phyloP scores from a whole-genome alignment of 306 rosid species.

The Fagus sylvatica region DNA sequence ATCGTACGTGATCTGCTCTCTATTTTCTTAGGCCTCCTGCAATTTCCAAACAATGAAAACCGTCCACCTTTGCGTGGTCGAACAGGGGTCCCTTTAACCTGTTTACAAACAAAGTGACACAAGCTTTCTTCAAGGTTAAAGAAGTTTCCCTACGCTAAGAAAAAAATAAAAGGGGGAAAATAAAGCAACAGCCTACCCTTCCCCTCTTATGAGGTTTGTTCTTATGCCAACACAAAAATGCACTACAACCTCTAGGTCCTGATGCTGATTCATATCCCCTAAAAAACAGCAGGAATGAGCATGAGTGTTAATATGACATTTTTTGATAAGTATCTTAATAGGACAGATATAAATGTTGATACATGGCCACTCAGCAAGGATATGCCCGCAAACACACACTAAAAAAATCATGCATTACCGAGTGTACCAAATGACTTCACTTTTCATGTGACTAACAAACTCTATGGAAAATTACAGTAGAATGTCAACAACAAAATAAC shows the following conservation, averaged over 20 bases:
- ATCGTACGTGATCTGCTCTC: slow-evolving; percentile 43
- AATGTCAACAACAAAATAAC: not conserved
- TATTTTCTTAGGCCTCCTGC: slow-evolving; percentile 62
- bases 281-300: slow-evolving; percentile 23
- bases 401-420: not conserved
- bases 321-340: too few species aligned
- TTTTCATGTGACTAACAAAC: not conserved
- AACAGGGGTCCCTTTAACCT: slow-evolving; percentile 63
- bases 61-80: slow-evolving; percentile 52
- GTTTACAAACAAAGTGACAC: slow-evolving; percentile 22
- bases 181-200: slow-evolving; percentile 52
- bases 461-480: not conserved
- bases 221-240: slow-evolving; percentile 76
- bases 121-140: slow-evolving; percentile 15
- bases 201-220: slow-evolving; percentile 53
- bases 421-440: not conserved
- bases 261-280: slow-evolving; percentile 89
- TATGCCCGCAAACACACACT: not conserved
- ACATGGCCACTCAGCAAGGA: not conserved
- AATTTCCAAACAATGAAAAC: slow-evolving; percentile 70
- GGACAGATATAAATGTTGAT: not conserved
- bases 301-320: not conserved
- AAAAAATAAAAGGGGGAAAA: not conserved
- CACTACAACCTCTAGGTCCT: slow-evolving; percentile 66
- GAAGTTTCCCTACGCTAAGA: slow-evolving; percentile 1